Base-by-base conservation (phyloP, 345 rosid species). In the Gossypium longicalyx region DNA sequence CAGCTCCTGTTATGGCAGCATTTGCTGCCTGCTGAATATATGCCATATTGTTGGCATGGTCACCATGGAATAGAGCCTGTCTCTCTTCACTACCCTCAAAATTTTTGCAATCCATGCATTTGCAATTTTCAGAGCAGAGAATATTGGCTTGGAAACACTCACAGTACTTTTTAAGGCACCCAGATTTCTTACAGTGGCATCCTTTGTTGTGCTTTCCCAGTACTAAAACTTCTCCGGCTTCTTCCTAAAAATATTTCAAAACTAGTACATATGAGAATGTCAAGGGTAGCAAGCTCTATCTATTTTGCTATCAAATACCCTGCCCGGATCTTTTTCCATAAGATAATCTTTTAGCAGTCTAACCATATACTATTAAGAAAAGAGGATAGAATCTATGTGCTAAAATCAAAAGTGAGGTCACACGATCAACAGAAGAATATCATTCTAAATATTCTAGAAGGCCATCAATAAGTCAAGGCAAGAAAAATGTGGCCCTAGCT, bases 21-120 rank as follows among this genome's bases (percentile, higher is more conserved):
- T 95, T 95, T 52, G 99, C 98, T 54, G 99, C 99, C 82, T 91
- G 98, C 85, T 95, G 99, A 83, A 95, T 89, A 77, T 88, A 91
- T 51, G 91, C 86, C 79, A 95, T 81, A 86, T 89, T 85, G 84
- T 89, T 90, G 78, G 96, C 88, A 82, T 89, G 92, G 76, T 95
- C 97, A 43, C 97, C 97, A 64, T 95, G 98, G 82, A 89, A 95
- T 53, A 95, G 85, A 79, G 98, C 97, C 72, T 89, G 98, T 73
- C 99, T 90, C 86, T 96, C 99, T 79, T 90, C 98, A 83, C 98
- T 96, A 77, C 97, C 99, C 83, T 95, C 99, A 75, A 89, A 93
- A 82, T 95, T 95, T 80, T 93, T 95, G 87, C 99, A 95, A 84
- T 95, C 99, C 84, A 91, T 86, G 80, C 99, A 95, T 85, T 88